phyloP scores from a whole-genome alignment of 306 rosid genomes.

The Prunus persica region DNA sequence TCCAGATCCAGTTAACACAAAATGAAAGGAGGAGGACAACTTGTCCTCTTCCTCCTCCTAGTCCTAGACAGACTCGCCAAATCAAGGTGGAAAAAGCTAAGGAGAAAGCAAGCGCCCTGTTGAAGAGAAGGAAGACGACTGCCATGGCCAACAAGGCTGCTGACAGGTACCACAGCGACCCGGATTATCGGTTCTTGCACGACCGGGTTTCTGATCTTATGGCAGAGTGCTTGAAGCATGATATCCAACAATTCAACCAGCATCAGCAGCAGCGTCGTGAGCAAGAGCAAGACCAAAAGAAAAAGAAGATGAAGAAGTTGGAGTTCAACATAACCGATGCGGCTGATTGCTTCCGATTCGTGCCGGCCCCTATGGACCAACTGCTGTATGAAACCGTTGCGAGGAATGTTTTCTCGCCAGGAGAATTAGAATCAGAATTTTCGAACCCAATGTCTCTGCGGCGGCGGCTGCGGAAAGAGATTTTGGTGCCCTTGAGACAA shows the following conservation, averaged over 20 bases:
- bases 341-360: conserved; percentile 62
- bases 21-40: no score
- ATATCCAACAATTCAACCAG: conserved; percentile 19
- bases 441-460: conserved; percentile 29
- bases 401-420: conserved; percentile 42
- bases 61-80: no score
- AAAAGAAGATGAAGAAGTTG: conserved; percentile 10
- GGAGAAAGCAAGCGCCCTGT: conserved; percentile 27
- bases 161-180: conserved; percentile 28
- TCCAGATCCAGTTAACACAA: no score
- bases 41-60: no score
- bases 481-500: conserved; percentile 54
- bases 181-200: conserved; percentile 35
- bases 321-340: conserved; percentile 38
- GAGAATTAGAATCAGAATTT: conserved; percentile 39
- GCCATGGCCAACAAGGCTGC: conserved; percentile 51
- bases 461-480: conserved; percentile 48
- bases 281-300: no score
- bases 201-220: conserved; percentile 48
- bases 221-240: conserved; percentile 45
- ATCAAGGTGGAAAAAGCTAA: conserved; percentile 21
- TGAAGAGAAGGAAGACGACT: conserved; percentile 32
- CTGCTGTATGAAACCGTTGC: conserved; percentile 58
- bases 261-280: not conserved
- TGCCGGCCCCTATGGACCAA: conserved; percentile 32